These are phyloP conservation scores for Tremellales sp. DNA, from an alignment of 1,284 basidiomycete genomes.

Conservation along the genomic window DNA sequence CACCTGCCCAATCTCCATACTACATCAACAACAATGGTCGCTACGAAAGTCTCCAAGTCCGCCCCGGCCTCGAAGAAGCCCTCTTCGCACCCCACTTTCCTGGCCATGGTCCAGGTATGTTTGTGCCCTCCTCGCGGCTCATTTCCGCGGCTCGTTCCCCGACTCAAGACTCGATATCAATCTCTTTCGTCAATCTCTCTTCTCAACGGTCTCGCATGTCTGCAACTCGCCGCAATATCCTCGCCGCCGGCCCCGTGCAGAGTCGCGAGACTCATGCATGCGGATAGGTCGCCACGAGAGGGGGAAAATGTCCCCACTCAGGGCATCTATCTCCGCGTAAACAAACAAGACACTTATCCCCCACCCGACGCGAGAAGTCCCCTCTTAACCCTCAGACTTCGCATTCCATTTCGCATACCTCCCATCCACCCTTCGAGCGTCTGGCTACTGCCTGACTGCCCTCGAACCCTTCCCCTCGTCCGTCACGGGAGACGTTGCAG, in stretches of 20 bases:
- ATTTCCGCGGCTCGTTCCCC: not conserved
- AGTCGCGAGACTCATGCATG: too few relatives aligned
- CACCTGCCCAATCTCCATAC: slow-evolving; percentile 3
- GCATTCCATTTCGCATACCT: too few relatives aligned
- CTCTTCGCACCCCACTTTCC: slow-evolving; percentile 48
- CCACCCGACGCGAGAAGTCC: too few relatives aligned
- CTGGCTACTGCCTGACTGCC: slow-evolving; percentile 6
- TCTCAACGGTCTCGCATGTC: too few relatives aligned
- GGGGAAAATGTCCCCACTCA: too few relatives aligned
- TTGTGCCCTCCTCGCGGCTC: not conserved
- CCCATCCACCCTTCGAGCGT: slow-evolving; percentile 2
- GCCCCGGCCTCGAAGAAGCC: slow-evolving; percentile 35
- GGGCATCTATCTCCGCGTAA: too few relatives aligned
- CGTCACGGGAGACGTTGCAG: not conserved
- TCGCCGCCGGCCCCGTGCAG: too few relatives aligned
- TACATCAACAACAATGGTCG: slow-evolving; percentile 34
- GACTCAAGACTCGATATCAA: not conserved
- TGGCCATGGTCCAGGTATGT: slow-evolving; percentile 51
- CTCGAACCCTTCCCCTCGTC: not conserved
- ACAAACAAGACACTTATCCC: too few relatives aligned
- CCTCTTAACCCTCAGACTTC: too few relatives aligned
- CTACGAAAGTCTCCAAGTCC: slow-evolving; percentile 41
- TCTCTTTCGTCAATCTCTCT: too few relatives aligned
- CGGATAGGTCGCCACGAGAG: too few relatives aligned
- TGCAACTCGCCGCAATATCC: too few relatives aligned